Evolutionary conservation across 164 flowering plant species (phyloP).

Genomic region (Saururus chinensis): DNA sequence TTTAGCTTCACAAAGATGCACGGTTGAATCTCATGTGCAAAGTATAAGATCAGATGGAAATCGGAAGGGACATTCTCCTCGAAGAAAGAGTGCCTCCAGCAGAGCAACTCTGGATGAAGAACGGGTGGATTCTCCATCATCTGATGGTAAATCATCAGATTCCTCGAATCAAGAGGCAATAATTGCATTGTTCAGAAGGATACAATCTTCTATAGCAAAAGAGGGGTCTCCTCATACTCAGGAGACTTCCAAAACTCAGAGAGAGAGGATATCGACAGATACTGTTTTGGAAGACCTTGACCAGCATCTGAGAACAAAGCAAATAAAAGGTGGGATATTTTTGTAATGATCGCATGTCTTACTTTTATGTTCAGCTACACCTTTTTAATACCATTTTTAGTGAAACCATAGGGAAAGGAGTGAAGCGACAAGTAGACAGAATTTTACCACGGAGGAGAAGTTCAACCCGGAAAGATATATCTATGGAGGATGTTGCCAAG

Average conservation of each 20-base stretch:
- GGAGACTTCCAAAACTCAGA: slow-evolving; percentile 16
- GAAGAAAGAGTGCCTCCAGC: slow-evolving; percentile 16
- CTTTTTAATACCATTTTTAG: background rate
- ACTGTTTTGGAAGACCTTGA: slow-evolving; percentile 36
- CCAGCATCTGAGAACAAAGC: slow-evolving; percentile 22
- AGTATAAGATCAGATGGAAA: slow-evolving; percentile 33
- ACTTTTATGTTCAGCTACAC: background rate
- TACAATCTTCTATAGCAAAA: slow-evolving; percentile 51
- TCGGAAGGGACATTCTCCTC: slow-evolving; percentile 15
- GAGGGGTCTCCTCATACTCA: slow-evolving; percentile 18
- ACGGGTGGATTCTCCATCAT: slow-evolving; percentile 9
- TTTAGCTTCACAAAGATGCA: slow-evolving; percentile 12
- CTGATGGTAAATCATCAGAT: slow-evolving; percentile 14
- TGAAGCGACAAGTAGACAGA: slow-evolving; percentile 10
- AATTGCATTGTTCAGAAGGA: slow-evolving; percentile 43
- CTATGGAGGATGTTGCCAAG: slow-evolving; percentile 4
- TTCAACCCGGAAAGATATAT: slow-evolving; percentile 12
- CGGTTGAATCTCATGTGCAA: slow-evolving; percentile 8
- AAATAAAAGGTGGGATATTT: slow-evolving; percentile 19
- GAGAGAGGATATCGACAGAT: slow-evolving; percentile 19
- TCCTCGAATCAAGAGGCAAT: slow-evolving; percentile 39
- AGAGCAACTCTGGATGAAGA: slow-evolving; percentile 12
- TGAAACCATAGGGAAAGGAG: slow-evolving; percentile 13
- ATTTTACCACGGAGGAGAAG: slow-evolving; percentile 5
- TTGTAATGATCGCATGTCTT: background rate